These are phyloP conservation scores for Trypanosoma cruzi DNA, from an alignment of 208 protist genomes.

Conservation along the genomic window DNA sequence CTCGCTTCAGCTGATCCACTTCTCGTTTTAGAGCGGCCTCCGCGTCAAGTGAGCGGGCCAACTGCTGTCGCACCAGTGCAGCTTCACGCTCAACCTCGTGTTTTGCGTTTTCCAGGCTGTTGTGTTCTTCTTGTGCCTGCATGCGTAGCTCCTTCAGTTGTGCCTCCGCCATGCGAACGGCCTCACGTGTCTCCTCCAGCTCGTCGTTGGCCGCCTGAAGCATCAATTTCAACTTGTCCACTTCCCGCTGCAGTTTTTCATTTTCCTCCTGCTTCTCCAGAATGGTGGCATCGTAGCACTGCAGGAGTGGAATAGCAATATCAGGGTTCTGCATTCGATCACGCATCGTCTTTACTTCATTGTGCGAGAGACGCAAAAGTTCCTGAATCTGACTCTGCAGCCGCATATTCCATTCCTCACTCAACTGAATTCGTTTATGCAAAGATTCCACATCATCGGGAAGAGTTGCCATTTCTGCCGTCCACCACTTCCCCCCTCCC, in stretches of 20 bases:
- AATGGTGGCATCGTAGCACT: conserved; percentile 89
- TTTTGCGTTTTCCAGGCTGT: conserved; percentile 27
- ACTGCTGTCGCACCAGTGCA: conserved; percentile 35
- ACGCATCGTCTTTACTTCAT: conserved; percentile 56
- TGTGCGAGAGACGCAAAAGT: conserved; percentile 65
- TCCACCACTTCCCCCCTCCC: too few relatives aligned
- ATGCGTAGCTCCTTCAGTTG: conserved; percentile 49
- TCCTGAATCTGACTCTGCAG: conserved; percentile 75
- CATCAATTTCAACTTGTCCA: conserved; percentile 24
- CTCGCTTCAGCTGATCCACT: conserved; percentile 21
- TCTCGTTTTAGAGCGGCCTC: conserved; percentile 17
- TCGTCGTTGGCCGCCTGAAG: conserved; percentile 32
- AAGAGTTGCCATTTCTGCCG: conserved; percentile 24
- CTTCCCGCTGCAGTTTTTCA: conserved; percentile 39
- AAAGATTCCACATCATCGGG: conserved; percentile 48
- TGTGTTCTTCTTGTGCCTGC: conserved; percentile 34
- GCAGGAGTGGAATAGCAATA: conserved; percentile 80
- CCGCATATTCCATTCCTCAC: conserved; percentile 85
- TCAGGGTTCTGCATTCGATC: conserved; percentile 80
- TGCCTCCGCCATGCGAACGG: conserved; percentile 58
- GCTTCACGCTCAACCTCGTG: conserved; percentile 31
- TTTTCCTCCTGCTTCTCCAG: conserved; percentile 65
- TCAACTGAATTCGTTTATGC: conserved; percentile 60
- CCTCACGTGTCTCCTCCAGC: conserved; percentile 40
- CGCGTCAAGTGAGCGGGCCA: conserved; percentile 18